Conservation (phyloP, 2,329 filamentous ascomycete species). For the Fusarium nanum region DNA sequence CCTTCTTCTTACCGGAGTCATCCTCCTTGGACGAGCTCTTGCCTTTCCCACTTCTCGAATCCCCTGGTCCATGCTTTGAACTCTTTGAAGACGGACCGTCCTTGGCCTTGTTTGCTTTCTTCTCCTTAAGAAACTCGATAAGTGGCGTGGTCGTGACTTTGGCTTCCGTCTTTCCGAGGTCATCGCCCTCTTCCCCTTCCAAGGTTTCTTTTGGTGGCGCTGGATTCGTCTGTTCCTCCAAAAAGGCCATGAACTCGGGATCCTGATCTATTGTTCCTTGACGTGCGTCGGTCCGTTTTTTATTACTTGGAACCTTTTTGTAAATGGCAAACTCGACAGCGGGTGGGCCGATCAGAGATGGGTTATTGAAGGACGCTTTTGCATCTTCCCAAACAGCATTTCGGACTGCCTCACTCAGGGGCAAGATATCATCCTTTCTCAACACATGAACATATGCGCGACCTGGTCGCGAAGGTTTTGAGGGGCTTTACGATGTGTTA, state of each 20-base stretch:
- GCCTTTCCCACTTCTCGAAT: constrained; percentile 63
- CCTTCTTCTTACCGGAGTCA: constrained; percentile 70
- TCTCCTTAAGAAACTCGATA: constrained; percentile 90
- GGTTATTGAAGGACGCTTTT: constrained; percentile 77
- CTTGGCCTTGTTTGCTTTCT: constrained; percentile 81
- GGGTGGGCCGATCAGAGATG: constrained; percentile 81
- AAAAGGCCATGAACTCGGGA: constrained; percentile 92
- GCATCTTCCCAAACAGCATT: constrained; percentile 81
- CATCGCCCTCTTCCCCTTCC: constrained; percentile 57
- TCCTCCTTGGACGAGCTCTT: constrained; percentile 59
- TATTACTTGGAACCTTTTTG: constrained; percentile 81
- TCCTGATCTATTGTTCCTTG: constrained; percentile 98
- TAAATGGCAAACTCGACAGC: constrained; percentile 85
- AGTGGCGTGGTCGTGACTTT: constrained; percentile 87
- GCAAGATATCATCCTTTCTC: constrained; percentile 74
- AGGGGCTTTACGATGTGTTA: constrained; percentile 65
- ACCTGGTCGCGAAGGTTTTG: constrained; percentile 84
- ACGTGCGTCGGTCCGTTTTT: constrained; percentile 81
- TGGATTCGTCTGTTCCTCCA: constrained; percentile 85
- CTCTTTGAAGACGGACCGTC: constrained; percentile 57
- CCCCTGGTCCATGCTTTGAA: constrained; percentile 69
- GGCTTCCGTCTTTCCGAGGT: constrained; percentile 60
- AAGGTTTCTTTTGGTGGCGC: constrained; percentile 57
- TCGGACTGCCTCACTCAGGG: constrained; percentile 77
- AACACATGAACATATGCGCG: constrained; percentile 85